Evolutionary conservation across 2,329 filamentous ascomycete species (phyloP), one percentile per base, ranked within the genome.

Genomic region (Arthrinium puccinioides): DNA sequence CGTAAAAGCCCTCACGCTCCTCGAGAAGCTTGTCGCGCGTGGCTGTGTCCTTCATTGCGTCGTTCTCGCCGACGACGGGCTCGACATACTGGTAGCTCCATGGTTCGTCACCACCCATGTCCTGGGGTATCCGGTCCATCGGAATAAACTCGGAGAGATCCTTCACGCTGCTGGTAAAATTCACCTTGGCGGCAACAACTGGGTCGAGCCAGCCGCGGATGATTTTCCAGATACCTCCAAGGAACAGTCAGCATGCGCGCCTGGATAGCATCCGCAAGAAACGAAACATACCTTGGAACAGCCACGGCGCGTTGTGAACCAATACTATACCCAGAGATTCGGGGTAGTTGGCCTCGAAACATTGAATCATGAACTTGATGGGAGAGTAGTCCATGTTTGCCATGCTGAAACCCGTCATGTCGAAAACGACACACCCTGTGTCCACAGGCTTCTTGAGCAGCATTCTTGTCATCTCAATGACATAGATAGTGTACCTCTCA

Each of bases 321-420:
- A 97, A 74, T 3, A 97, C 87, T 3, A 84, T 75, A 20, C 90
- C 92, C 1, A 98, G 72, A 32, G 80, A 90, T 61, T 98, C 92
- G 1, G 92, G 92, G 52, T 97, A 98, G 59, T 98, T 97, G 42
- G 92, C 92, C 66, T 98, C 92, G 56, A 98, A 98, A 61, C 89
- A 95, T 62, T 95, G 94, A 62, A 98, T 96, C 84, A 98, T 96
- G 65, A 97, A 98, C 55, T 95, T 98, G 40, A 98, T 87, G 1
- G 92, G 90, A 0, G 85, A 78, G 59, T 97, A 97, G 60, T 98
- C 92, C 92, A 98, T 97, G 62, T 98, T 98, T 13, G 89, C 83
- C 66, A 97, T 72, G 14, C 84, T 85, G 60, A 97, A 97, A 44
- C 82, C 79, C 7, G 86, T 94, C 87, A 98, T 90, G 59, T 98